Conservation (phyloP, 139 green algal species). For the Coelastrella sp. region DNA sequence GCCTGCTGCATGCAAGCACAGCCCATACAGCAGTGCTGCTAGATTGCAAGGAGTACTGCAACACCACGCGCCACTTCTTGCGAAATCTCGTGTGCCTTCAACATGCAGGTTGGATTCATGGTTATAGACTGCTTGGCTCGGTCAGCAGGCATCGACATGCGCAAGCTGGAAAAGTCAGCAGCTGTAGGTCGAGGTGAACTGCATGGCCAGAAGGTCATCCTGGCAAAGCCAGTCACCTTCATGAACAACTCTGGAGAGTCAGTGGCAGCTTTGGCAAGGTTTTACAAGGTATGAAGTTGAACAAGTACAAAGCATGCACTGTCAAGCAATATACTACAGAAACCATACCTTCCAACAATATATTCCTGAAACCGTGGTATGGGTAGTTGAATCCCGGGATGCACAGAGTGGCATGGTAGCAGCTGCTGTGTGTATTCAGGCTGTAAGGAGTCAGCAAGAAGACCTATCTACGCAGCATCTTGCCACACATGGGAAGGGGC, state of each 20-base stretch:
- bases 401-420: too few species aligned
- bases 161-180: constrained; percentile 78
- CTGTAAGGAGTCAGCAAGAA: too few species aligned
- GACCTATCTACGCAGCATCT: too few species aligned
- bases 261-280: constrained; percentile 76
- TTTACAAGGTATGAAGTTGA: constrained; percentile 69
- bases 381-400: too few species aligned
- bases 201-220: constrained; percentile 40
- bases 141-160: constrained; percentile 66
- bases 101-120: constrained; percentile 81
- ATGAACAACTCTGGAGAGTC: constrained; percentile 87
- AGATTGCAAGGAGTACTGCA: not conserved
- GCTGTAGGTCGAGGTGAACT: constrained; percentile 59
- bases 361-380: too few species aligned
- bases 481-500: too few species aligned
- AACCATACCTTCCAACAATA: too few species aligned
- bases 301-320: too few species aligned
- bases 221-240: constrained; percentile 54
- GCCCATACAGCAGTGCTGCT: too few species aligned
- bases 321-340: too few species aligned
- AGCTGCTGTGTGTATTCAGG: too few species aligned
- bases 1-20: too few species aligned
- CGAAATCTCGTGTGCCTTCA: not conserved
- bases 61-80: not conserved
- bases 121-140: constrained; percentile 81